Percentiles rank a stretch among this genome's conserved stretches.
Conservation (phyloP, 768 basidiomycete genomes). For the Leucocoprinus sp. region DNA sequence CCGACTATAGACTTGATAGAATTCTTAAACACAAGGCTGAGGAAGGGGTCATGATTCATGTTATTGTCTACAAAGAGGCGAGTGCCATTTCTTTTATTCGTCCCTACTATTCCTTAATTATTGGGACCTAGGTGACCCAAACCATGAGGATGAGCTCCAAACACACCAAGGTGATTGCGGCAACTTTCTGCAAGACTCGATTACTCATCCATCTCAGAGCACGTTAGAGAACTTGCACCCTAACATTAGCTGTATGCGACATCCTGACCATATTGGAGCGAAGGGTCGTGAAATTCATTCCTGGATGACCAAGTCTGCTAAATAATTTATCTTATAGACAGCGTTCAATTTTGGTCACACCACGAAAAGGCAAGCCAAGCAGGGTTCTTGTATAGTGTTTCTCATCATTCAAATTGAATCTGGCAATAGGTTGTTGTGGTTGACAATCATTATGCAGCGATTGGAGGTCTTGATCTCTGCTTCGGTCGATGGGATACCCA, state of each 20-base stretch:
- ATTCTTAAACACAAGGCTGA: constrained; percentile 83
- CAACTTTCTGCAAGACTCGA: not conserved
- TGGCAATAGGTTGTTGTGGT: constrained; percentile 57
- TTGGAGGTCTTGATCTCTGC: constrained; percentile 93
- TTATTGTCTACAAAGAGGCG: constrained; percentile 93
- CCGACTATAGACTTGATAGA: constrained; percentile 85
- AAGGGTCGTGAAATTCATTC: constrained; percentile 36
- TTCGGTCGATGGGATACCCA: constrained; percentile 97
- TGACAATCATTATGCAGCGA: constrained; percentile 77
- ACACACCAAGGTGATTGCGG: constrained; percentile 60
- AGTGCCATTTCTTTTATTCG: not conserved
- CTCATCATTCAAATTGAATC: not conserved
- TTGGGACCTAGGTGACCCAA: constrained; percentile 60
- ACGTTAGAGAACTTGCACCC: constrained; percentile 76
- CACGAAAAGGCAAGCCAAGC: constrained; percentile 62
- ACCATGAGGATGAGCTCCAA: constrained; percentile 86
- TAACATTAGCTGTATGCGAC: constrained; percentile 84
- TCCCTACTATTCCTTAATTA: not conserved
- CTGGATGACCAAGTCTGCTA: not conserved
- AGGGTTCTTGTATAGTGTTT: not conserved
- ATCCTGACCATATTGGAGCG: constrained; percentile 83
- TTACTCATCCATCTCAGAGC: constrained; percentile 31
- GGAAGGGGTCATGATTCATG: constrained; percentile 85
- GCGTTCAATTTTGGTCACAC: constrained; percentile 84
- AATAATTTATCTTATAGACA: constrained; percentile 38